Evolutionary conservation across 768 basidiomycete genomes (phyloP), one percentile per base, ranked within the genome.

Genomic region (Mycena vulgaris): DNA sequence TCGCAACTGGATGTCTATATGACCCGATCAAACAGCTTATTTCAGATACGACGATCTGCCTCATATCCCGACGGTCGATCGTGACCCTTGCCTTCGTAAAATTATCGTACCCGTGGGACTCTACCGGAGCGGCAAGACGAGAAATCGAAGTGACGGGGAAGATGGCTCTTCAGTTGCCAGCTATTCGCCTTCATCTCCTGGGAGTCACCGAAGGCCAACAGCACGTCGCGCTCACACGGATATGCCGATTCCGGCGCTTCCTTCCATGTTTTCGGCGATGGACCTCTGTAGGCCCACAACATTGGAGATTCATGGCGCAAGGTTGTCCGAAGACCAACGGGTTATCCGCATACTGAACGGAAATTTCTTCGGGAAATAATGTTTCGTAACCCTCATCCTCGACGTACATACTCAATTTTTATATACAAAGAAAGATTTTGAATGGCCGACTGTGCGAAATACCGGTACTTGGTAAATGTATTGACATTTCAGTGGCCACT

Each of bases 331-430:
- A 79, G 89, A 90, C 75, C 86, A 90, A 75, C 84, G 90, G 31
- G 81, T 91, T 66, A 90, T 90, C 63, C 86, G 86, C 71, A 87
- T 89, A 83, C 77, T 90, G 60, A 90, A 91, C 74, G 66, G 68
- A 9, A 73, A 67, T 37, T 73, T 73, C 49, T 69, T 66, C 30
- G 63, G 68, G 58, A 65, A 68, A 53, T 65, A 48, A 42, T 45
- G 42, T 57, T 30, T 39, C 14, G 19, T 4, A 48, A 65, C 51
- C 51, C 55, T 16, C 21, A 17, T 14, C 19, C 19, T 45, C 42
- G 16, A n/a, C n/a, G n/a, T n/a, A n/a, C n/a, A n/a, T n/a, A n/a
- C n/a, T n/a, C n/a, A n/a, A n/a, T n/a, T n/a, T n/a, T n/a, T n/a
- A n/a, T n/a, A n/a, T n/a, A n/a, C n/a, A n/a, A n/a, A n/a, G n/a